Evolutionary conservation across 2,329 filamentous ascomycete species (phyloP), one percentile per base, ranked within the genome.

Genomic region (Cytospora mali): DNA sequence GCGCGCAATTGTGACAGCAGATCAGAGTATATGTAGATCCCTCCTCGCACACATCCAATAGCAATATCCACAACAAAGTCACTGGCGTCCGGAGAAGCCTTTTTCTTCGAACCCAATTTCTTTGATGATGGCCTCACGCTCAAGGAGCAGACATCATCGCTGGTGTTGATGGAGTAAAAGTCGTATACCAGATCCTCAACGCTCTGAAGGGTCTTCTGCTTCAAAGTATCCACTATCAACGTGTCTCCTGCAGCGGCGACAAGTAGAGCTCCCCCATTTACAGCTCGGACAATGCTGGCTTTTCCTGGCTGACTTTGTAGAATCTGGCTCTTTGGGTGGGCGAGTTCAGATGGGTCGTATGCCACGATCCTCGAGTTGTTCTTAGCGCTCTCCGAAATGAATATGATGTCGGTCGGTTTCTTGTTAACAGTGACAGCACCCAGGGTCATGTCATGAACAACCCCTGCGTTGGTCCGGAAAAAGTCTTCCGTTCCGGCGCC

Each of bases 11-110:
- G 84, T 62, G 78, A 74, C 11, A 94, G 71, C 18, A 93, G 78
- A 74, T 96, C 90, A 65, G 89, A 86, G 74, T 96, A 97, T n/a
- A 93, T 77, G 70, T 91, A 86, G 50, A 98, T 90, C 27, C 85
- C 84, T 67, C 95, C 95, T 56, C 87, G 84, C 6, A 85, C 84
- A 66, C 91, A 88, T 58, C 95, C 95, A 59, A 96, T 77, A 4
- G 88, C 88, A 28, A 99, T 75, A 70, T 96, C 89, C n/a, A 95
- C 74, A 11, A 84, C 75, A 4, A 68, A 64, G 51, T 35, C 62
- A 21, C 70, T 64, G 66, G 69, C 64, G 68, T 72, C 68, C 70
- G 66, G 64, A 62, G 48, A 63, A 9, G 69, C 66, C 58, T 72
- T 69, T 55, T 70, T 72, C 39, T 69, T 71, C 13, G 66, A 46